Conservation (phyloP, 2,329 filamentous ascomycete species). For the Paramyrothecium sp. region DNA sequence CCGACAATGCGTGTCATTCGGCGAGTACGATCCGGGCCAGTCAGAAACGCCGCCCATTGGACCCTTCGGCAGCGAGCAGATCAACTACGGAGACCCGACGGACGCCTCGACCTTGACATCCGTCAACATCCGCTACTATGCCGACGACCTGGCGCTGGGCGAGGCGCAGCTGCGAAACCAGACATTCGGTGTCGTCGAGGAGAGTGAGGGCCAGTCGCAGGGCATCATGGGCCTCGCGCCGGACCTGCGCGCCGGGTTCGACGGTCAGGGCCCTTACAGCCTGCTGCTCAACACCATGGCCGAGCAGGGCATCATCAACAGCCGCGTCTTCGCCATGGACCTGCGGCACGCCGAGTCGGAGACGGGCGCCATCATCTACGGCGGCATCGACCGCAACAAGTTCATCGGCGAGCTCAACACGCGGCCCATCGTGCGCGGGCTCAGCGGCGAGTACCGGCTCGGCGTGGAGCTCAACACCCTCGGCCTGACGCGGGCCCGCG, state of each 20-base stretch:
- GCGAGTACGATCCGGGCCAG: conserved; percentile 40
- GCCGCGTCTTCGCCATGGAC: conserved; percentile 50
- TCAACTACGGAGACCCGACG: conserved; percentile 38
- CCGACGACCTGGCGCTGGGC: conserved; percentile 45
- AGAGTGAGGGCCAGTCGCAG: conserved; percentile 45
- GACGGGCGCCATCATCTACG: conserved; percentile 51
- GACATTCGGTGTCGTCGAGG: conserved; percentile 47
- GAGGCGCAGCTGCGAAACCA: conserved; percentile 39
- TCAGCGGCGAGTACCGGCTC: conserved; percentile 33
- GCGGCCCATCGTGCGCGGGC: conserved; percentile 39
- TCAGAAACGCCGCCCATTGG: conserved; percentile 37
- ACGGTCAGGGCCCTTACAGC: conserved; percentile 41
- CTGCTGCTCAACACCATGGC: conserved; percentile 51
- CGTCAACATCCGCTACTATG: conserved; percentile 43
- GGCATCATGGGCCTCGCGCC: conserved; percentile 52
- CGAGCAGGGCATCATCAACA: conserved; percentile 44
- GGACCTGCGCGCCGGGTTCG: conserved; percentile 36
- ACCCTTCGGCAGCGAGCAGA: conserved; percentile 32
- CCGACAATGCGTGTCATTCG: conserved; percentile 36
- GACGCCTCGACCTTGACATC: conserved; percentile 32
- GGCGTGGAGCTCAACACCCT: conserved; percentile 29
- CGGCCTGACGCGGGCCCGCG: conserved; percentile 24
- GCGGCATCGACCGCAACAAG: conserved; percentile 51
- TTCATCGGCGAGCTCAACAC: conserved; percentile 44
- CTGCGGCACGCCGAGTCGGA: conserved; percentile 41